Conservation (phyloP, 2,329 filamentous ascomycete species). For the Pestalotiopsis sp. region DNA sequence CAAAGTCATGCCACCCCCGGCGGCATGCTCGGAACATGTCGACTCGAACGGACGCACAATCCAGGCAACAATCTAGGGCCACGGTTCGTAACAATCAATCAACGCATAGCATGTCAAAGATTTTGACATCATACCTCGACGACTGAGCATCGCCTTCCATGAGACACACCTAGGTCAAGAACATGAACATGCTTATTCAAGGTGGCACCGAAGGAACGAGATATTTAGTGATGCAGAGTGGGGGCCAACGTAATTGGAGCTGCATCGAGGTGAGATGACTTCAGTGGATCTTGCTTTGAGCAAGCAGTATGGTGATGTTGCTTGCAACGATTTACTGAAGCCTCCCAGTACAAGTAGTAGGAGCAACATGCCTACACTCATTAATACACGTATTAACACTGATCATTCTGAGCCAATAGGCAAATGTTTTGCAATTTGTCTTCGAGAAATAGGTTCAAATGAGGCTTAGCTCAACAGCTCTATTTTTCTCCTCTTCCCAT, state of each 20-base stretch:
- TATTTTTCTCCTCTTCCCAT: not conserved
- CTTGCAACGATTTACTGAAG: not conserved
- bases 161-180: not conserved
- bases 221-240: not conserved
- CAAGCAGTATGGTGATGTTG: not conserved
- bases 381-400: not conserved
- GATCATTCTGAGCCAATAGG: not conserved
- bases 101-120: not conserved
- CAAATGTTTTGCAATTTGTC: not conserved
- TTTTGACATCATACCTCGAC: not conserved
- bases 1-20: not conserved
- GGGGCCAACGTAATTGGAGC: not conserved
- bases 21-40: not conserved
- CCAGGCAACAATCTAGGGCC: not conserved
- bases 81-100: not conserved
- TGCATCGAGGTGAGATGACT: not conserved
- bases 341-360: no score
- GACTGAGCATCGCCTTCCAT: not conserved
- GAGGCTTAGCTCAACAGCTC: not conserved
- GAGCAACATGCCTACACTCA: not conserved
- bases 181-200: not conserved
- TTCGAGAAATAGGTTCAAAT: not conserved
- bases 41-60: not conserved
- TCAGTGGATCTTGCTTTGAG: not conserved
- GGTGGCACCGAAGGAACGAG: not conserved